A percentile compares a stretch with the other conserved stretches of the same genome.
phyloP scores from a whole-genome alignment of 257 asterid species.

The Striga asiatica region DNA sequence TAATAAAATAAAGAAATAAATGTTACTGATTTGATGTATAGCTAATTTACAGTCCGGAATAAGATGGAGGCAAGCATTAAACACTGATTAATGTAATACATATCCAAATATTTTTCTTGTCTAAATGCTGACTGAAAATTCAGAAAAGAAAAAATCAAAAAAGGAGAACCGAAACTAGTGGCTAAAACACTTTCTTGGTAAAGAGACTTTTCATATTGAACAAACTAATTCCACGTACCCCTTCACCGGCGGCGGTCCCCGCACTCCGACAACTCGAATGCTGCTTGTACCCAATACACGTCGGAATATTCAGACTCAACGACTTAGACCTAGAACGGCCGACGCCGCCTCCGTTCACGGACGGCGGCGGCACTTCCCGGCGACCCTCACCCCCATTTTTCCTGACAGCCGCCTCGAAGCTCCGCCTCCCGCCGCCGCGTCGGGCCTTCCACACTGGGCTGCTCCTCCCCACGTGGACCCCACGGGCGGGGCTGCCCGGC shows the following conservation, averaged over 20 bases:
- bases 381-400: conserved; percentile 27
- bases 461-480: conserved; percentile 73
- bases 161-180: background rate
- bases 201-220: conserved; percentile 59
- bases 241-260: conserved; percentile 39
- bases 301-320: conserved; percentile 61
- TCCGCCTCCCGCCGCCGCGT: conserved; percentile 32
- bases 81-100: background rate
- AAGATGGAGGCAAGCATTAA: no score
- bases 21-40: no score
- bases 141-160: background rate
- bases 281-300: conserved; percentile 71
- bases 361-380: conserved; percentile 30
- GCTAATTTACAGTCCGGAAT: no score
- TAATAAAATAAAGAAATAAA: no score
- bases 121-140: no score
- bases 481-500: conserved; percentile 68
- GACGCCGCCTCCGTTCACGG: conserved; percentile 16
- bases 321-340: conserved; percentile 31
- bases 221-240: conserved; percentile 57
- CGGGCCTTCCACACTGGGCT: conserved; percentile 90
- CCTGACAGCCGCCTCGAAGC: conserved; percentile 18
- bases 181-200: conserved; percentile 62
- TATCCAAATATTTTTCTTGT: no score
- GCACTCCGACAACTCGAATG: conserved; percentile 55